Base-by-base conservation (phyloP, 495 filamentous ascomycete species). In the Penicillium longicatenatum region DNA sequence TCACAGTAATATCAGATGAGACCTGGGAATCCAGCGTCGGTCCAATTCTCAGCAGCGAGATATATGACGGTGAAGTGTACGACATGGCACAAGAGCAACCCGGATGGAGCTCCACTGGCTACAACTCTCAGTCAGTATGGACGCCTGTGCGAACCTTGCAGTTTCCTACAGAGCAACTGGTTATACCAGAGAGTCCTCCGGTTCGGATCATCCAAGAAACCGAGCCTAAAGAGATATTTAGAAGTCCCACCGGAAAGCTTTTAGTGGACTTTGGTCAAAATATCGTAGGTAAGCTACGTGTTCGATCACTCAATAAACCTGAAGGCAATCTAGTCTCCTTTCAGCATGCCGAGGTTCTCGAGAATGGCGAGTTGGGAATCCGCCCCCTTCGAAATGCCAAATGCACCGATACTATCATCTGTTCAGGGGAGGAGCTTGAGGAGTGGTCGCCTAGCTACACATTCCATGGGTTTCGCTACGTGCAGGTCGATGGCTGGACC, bases 391-490 rank as follows among this genome's bases (percentile, higher is more conserved):
- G 79, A 47, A 44, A 55, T 5, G 77, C 77, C 6, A 72, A 70
- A 47, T 69, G 70, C 24, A 72, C 58, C 8, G 79, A 82, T 55
- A 35, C 57, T 6, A 37, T 79, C 7, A 74, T 71, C 3, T 66
- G 33, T 9, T 45, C 54, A 12, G 60, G 56, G 0, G 10, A 58
- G 16, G 59, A 66, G 19, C 54, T 62, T 19, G 46, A 22, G 6
- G 64, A 64, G 2, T 74, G 70, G 50, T 63, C 57, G 67, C 72
- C 17, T 64, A 78, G 17, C 17, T 84, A 78, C 62, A 84, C 82
- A 4, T 85, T 79, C 46, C 81, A 85, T 50, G 82, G 82, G 1
- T 85, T 84, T 47, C 74, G 82, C 11, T 85, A 78, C 49, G 79
- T 76, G 14, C 71, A 80, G 60, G 64, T 85, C 6, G 71, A 77